Conservation (phyloP, 2,329 filamentous ascomycete species). For the Monilinia fructigena region DNA sequence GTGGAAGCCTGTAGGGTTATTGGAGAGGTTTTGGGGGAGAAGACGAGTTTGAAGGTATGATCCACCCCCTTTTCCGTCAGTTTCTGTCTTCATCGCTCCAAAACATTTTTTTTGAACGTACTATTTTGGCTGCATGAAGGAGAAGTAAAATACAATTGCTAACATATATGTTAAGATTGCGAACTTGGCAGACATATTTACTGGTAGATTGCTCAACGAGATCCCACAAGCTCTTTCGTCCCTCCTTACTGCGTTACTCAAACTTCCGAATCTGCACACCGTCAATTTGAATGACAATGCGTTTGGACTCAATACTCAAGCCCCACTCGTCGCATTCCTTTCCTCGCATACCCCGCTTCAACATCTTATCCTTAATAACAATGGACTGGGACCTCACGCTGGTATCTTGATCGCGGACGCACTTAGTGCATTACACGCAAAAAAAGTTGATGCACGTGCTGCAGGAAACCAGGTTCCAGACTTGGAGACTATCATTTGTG, state of each 20-base stretch:
- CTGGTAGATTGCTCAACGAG: constrained; percentile 85
- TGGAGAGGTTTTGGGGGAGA: constrained; percentile 77
- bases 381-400: constrained; percentile 88
- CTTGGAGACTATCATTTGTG: constrained; percentile 95
- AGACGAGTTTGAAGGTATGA: constrained; percentile 74
- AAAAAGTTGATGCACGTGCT: constrained; percentile 77
- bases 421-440: constrained; percentile 75
- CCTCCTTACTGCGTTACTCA: constrained; percentile 81
- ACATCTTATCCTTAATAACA: constrained; percentile 97
- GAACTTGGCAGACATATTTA: constrained; percentile 97
- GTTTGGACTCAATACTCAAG: constrained; percentile 92
- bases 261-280: constrained; percentile 81
- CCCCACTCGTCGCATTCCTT: constrained; percentile 88
- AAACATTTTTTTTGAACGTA: not conserved
- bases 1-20: constrained; percentile 84
- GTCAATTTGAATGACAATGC: constrained; percentile 98
- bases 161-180: constrained; percentile 55
- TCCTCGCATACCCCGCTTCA: constrained; percentile 84
- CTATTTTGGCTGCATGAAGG: not conserved
- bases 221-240: constrained; percentile 86
- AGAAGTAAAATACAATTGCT: not conserved
- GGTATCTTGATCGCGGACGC: constrained; percentile 88
- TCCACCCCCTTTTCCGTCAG: not conserved
- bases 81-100: not conserved
- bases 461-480: constrained; percentile 71